Percentiles rank a stretch among this genome's conserved stretches.
These are phyloP conservation scores for Fusarium sp. DNA, from an alignment of 2,329 filamentous ascomycete species.

Conservation along the genomic window DNA sequence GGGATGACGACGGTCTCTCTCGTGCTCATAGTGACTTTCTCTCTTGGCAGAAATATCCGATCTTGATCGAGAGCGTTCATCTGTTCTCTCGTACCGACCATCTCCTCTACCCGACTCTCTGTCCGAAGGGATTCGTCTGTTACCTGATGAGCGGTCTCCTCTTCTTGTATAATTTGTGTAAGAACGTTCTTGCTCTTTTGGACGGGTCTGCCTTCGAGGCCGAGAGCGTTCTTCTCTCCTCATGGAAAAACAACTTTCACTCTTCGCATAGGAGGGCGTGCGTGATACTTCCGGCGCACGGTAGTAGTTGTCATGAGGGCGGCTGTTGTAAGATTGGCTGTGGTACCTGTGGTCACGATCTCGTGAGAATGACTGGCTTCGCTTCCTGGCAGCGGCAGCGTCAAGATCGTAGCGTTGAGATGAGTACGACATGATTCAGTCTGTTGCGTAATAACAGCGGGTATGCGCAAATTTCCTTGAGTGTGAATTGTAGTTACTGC, in stretches of 20 bases:
- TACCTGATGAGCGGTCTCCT: not conserved
- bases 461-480: not conserved
- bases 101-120: not conserved
- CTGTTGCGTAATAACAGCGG: constrained; percentile 3
- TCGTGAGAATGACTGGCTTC: not conserved
- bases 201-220: not conserved
- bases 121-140: not conserved
- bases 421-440: constrained; percentile 30
- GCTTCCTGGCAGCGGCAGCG: constrained; percentile 8
- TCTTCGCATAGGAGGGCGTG: not conserved
- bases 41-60: not conserved
- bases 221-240: not conserved
- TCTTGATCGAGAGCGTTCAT: not conserved
- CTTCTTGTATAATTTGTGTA: not conserved
- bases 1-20: not conserved
- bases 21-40: not conserved
- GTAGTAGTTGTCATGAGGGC: not conserved
- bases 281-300: constrained; percentile 1
- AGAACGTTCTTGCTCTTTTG: not conserved
- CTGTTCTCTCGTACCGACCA: not conserved
- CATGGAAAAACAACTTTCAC: not conserved
- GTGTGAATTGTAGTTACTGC: not conserved
- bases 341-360: not conserved
- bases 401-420: constrained; percentile 18
- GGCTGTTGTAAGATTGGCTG: not conserved